phyloP scores from a whole-genome alignment of 2,329 filamentous ascomycete genomes.

The Verticillium alfalfae region DNA sequence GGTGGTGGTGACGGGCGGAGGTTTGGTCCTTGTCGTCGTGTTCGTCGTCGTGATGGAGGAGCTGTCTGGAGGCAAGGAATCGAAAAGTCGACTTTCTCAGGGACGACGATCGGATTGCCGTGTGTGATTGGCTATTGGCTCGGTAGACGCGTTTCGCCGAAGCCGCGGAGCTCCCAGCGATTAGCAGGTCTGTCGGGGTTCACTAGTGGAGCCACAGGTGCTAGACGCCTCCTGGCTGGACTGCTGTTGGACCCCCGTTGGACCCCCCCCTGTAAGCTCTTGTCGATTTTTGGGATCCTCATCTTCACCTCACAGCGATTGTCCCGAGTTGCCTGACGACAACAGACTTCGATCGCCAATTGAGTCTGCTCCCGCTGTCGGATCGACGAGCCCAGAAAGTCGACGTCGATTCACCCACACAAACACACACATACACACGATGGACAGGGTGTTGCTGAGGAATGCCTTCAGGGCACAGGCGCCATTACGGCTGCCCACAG shows the following conservation, averaged over 20 bases:
- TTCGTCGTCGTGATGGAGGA: constrained; percentile 1
- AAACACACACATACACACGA: neutral
- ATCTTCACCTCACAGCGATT: neutral
- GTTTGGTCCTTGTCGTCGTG: neutral
- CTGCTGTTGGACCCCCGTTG: no score
- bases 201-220: neutral
- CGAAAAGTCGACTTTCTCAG: constrained; percentile 10
- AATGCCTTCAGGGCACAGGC: neutral
- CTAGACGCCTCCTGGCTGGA: neutral
- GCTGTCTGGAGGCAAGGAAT: neutral
- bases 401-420: no score
- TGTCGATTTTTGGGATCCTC: neutral
- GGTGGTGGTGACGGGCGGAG: constrained; percentile 14
- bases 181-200: neutral
- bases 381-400: neutral
- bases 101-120: constrained; percentile 9
- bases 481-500: neutral
- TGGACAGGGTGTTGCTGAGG: neutral
- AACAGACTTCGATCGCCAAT: neutral
- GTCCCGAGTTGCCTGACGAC: neutral
- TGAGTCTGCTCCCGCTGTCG: neutral
- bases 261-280: neutral
- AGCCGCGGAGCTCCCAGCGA: neutral
- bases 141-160: constrained; percentile 12
- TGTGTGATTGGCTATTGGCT: constrained; percentile 35